Evolutionary conservation across 345 rosid species (phyloP).

Genomic region (Eucalyptus leucophloia): DNA sequence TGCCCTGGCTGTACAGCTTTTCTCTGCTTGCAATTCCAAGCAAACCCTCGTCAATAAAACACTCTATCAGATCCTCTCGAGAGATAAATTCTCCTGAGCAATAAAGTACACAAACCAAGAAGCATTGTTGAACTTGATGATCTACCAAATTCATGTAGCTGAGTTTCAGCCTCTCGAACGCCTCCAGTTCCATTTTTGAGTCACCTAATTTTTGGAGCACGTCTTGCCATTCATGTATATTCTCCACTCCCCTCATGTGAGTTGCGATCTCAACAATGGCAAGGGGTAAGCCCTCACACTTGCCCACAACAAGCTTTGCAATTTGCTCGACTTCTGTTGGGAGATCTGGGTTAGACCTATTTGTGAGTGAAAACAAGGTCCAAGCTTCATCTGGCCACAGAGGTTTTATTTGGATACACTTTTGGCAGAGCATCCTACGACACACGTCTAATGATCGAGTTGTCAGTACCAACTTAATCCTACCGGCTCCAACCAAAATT

Average conservation of each 20-base stretch:
- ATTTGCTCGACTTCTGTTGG: neutral
- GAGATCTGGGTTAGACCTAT: neutral
- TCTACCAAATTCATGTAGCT: neutral
- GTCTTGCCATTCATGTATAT: neutral
- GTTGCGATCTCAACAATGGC: neutral
- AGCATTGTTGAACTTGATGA: neutral
- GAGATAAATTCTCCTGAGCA: neutral
- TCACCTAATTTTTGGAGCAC: neutral
- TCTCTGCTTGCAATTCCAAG: neutral
- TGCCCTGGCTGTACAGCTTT: neutral
- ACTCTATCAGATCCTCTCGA: neutral
- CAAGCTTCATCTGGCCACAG: neutral
- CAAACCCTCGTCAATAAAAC: neutral
- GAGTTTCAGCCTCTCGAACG: neutral
- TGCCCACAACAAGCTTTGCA: neutral
- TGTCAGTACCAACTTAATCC: neutral
- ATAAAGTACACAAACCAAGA: neutral
- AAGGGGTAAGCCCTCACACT: neutral
- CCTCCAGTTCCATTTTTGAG: neutral
- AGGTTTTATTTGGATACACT: neutral
- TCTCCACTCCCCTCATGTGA: constrained; percentile 1
- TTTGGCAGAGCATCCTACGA: neutral
- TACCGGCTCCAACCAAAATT: neutral
- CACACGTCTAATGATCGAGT: neutral
- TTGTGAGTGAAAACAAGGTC: neutral